Evolutionary conservation across 2,329 filamentous ascomycete genomes (phyloP).

Genomic region (Aureobasidium subglaciale): DNA sequence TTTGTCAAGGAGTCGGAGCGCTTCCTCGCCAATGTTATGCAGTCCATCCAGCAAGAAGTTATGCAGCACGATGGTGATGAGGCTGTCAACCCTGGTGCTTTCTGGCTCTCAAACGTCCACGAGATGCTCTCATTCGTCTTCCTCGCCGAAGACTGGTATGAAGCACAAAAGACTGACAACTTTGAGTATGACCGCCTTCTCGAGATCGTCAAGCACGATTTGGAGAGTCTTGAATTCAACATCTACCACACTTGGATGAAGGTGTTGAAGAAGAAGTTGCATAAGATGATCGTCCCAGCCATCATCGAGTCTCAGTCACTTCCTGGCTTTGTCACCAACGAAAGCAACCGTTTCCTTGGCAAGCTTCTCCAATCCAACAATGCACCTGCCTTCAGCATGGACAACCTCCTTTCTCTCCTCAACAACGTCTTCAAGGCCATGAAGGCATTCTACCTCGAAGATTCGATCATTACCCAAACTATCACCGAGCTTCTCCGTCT

Average conservation of each 20-base stretch:
- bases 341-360: constrained; percentile 95
- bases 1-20: constrained; percentile 99
- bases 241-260: constrained; percentile 99
- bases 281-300: constrained; percentile 99
- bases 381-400: constrained; percentile 96
- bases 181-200: constrained; percentile 96
- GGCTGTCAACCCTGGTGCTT: constrained; percentile 91
- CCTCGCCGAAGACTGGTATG: constrained; percentile 98
- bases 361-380: constrained; percentile 90
- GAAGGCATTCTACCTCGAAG: constrained; percentile 97
- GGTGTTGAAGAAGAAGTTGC: constrained; percentile 96
- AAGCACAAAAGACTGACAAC: constrained; percentile 98
- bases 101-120: constrained; percentile 98
- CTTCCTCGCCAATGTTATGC: constrained; percentile 98
- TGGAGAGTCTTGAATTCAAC: constrained; percentile 98
- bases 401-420: constrained; percentile 87
- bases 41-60: constrained; percentile 97
- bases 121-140: constrained; percentile 99
- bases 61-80: constrained; percentile 99
- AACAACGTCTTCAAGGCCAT: constrained; percentile 98
- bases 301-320: constrained; percentile 99
- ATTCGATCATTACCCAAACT: constrained; percentile 91
- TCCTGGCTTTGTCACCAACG: constrained; percentile 96
- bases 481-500: constrained; percentile 87
- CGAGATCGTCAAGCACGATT: constrained; percentile 98